These are phyloP conservation scores for Fonsecaea multimorphosa DNA, from an alignment of 2,329 filamentous ascomycete species.

Conservation along the genomic window DNA sequence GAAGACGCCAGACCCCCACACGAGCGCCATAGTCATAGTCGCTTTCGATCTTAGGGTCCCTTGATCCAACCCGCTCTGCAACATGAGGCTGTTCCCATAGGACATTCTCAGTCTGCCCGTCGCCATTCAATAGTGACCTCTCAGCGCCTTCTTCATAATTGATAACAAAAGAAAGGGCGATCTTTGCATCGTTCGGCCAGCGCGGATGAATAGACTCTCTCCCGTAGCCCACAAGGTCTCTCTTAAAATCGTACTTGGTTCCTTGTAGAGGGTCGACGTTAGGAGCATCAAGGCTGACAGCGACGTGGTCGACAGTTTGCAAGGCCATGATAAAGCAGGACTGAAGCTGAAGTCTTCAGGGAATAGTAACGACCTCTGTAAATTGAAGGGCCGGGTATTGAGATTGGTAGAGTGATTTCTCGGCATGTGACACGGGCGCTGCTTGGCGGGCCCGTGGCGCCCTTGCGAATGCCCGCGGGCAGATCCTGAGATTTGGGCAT, in stretches of 20 bases:
- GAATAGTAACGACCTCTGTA: neutral
- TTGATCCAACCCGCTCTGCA: constrained; percentile 12
- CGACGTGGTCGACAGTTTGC: constrained; percentile 21
- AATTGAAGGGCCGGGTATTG: neutral
- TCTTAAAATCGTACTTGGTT: constrained; percentile 26
- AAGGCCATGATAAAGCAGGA: constrained; percentile 5
- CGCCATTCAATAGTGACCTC: constrained; percentile 23
- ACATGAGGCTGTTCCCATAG: constrained; percentile 25
- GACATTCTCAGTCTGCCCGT: constrained; percentile 20
- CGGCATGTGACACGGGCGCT: constrained; percentile 15
- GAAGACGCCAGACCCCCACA: constrained; percentile 58
- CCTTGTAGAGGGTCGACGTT: constrained; percentile 20
- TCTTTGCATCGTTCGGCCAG: constrained; percentile 47
- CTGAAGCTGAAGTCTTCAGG: neutral
- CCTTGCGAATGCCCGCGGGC: constrained; percentile 12
- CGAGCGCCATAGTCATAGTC: constrained; percentile 61
- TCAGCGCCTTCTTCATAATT: constrained; percentile 48
- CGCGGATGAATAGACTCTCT: constrained; percentile 18
- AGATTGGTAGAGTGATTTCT: neutral
- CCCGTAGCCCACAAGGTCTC: constrained; percentile 28
- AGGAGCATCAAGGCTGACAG: constrained; percentile 20
- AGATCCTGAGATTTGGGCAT: constrained; percentile 7
- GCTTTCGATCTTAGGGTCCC: constrained; percentile 55
- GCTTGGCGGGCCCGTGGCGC: neutral
- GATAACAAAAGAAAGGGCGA: constrained; percentile 55